Conservation (phyloP, 169 alveolate species). For the Babesia sp. region DNA sequence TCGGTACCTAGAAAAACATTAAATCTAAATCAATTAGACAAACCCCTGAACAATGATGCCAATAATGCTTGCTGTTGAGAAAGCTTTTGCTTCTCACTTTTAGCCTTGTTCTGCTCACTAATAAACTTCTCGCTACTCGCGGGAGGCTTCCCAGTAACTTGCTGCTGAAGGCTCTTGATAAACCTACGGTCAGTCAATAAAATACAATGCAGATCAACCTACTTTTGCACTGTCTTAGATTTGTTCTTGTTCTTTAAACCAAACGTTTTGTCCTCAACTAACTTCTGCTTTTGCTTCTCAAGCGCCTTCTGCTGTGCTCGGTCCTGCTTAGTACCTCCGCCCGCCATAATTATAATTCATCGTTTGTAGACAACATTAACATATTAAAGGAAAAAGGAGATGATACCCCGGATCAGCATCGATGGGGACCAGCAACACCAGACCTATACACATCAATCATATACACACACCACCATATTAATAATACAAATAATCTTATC, state of each 20-base stretch:
- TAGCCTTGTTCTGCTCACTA: conserved; percentile 79
- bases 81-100: conserved; percentile 91
- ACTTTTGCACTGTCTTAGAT: conserved; percentile 94
- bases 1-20: conserved; percentile 72
- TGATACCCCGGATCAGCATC: too few relatives aligned
- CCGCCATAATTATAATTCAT: conserved; percentile 30
- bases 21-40: neutral
- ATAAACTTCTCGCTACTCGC: conserved; percentile 74
- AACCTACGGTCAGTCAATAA: conserved; percentile 30
- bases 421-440: too few relatives aligned
- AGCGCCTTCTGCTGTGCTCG: conserved; percentile 90
- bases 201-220: neutral
- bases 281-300: conserved; percentile 94
- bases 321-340: conserved; percentile 85
- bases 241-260: conserved; percentile 96
- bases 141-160: conserved; percentile 76
- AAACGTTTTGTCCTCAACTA: conserved; percentile 98
- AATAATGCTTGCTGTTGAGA: conserved; percentile 91
- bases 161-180: conserved; percentile 82
- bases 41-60: conserved; percentile 79
- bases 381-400: neutral
- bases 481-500: too few relatives aligned
- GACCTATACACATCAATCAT: too few relatives aligned
- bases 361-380: neutral
- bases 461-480: too few relatives aligned